A percentile compares a stretch with the other conserved stretches of the same genome.
Conservation (phyloP, 2,329 filamentous ascomycete species). For the Aspergillus sp. region DNA sequence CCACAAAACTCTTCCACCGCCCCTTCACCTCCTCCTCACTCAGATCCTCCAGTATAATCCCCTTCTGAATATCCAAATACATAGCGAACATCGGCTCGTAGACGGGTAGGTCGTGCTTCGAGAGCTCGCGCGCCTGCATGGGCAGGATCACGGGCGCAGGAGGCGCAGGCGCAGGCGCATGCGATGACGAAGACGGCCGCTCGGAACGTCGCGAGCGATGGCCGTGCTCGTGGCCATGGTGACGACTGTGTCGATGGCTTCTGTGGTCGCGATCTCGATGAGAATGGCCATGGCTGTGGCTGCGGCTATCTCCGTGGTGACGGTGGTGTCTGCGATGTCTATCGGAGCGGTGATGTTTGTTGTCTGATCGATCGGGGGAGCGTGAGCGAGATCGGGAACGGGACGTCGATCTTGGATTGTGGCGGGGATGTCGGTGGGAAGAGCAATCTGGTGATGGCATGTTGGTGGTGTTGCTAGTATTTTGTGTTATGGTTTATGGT, state of each 20-base stretch:
- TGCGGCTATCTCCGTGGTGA: constrained; percentile 8
- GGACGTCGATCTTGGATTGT: not conserved
- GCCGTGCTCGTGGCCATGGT: constrained; percentile 9
- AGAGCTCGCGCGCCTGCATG: constrained; percentile 63
- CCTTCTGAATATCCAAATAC: constrained; percentile 87
- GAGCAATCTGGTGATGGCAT: not conserved
- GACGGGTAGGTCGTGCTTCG: constrained; percentile 64
- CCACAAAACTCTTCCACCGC: constrained; percentile 89
- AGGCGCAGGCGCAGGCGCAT: not conserved
- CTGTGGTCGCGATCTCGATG: not conserved
- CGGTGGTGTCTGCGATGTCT: constrained; percentile 24
- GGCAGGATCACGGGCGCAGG: constrained; percentile 54
- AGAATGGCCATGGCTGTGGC: constrained; percentile 3
- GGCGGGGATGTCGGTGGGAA: constrained; percentile 22
- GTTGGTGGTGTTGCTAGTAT: not conserved
- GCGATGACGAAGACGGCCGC: constrained; percentile 2
- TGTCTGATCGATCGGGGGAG: constrained; percentile 33
- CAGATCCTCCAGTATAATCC: constrained; percentile 66
- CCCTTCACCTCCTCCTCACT: constrained; percentile 74
- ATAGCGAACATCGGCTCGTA: constrained; percentile 75
- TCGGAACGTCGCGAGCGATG: not conserved
- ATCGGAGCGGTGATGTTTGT: constrained; percentile 25
- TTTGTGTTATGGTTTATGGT: too few relatives aligned
- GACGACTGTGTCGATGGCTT: constrained; percentile 3
- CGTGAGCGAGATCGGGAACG: constrained; percentile 26